Percentiles rank a stretch among this genome's conserved stretches.
phyloP scores from a whole-genome alignment of 371 early-diverging fungal genomes.

The Rhizopus stolonifer region DNA sequence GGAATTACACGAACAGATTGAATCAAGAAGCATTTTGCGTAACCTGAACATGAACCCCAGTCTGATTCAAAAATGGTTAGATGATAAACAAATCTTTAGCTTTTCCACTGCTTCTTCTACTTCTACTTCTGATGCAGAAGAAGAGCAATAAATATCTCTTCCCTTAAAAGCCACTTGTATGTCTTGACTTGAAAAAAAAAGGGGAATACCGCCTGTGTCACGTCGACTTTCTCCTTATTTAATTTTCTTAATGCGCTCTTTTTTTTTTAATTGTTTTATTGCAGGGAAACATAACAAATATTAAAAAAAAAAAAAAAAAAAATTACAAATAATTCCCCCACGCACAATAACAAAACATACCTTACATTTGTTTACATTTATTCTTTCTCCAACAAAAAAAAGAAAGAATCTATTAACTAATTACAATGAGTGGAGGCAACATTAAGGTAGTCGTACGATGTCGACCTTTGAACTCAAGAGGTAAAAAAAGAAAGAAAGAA shows the following conservation, averaged over 20 bases:
- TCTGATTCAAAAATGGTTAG: constrained; percentile 5
- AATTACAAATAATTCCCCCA: too few species aligned
- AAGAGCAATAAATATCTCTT: neutral
- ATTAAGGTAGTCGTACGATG: constrained; percentile 81
- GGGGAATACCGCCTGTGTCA: too few species aligned
- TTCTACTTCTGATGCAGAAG: constrained; percentile 5
- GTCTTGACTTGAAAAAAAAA: too few species aligned
- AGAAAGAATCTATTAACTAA: neutral
- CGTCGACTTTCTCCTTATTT: too few species aligned
- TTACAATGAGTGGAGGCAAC: constrained; percentile 41
- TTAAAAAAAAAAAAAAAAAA: too few species aligned
- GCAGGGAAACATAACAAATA: too few species aligned
- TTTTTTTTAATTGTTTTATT: too few species aligned
- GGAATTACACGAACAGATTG: constrained; percentile 9
- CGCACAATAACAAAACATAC: too few species aligned
- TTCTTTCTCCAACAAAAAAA: too few species aligned
- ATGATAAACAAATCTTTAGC: constrained; percentile 12
- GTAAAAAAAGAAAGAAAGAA: constrained; percentile 22
- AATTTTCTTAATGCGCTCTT: too few species aligned
- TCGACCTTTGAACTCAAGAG: constrained; percentile 74
- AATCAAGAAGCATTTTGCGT: constrained; percentile 2
- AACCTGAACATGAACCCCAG: neutral
- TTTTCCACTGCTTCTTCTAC: constrained; percentile 4
- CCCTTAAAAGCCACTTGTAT: neutral
- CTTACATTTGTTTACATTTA: too few species aligned